phyloP scores from a whole-genome alignment of 768 basidiomycete genomes.

The Hypsizygus marmoreus region DNA sequence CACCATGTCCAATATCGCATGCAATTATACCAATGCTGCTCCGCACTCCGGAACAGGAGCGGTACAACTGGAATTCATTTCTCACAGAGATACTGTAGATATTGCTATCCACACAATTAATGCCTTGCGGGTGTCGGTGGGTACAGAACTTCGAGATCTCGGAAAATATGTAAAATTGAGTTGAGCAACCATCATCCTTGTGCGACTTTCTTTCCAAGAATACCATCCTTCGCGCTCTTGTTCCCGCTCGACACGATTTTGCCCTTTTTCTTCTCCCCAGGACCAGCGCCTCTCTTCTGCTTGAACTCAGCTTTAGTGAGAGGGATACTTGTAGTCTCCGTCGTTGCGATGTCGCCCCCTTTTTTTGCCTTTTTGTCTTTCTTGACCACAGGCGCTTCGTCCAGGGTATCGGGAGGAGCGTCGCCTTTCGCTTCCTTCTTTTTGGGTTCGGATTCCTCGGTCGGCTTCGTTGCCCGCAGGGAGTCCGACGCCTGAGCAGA shows the following conservation, averaged over 20 bases:
- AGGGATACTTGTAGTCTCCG: slow-evolving; percentile 5
- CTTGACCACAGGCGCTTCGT: slow-evolving; percentile 15
- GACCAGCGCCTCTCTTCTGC: slow-evolving; percentile 46
- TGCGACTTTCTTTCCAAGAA: slow-evolving; percentile 56
- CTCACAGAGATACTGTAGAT: no score
- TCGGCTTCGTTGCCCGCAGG: not conserved
- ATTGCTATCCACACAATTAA: no score
- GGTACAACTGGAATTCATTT: no score
- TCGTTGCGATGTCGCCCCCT: slow-evolving; percentile 3
- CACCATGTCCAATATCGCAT: no score
- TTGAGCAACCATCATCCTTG: slow-evolving; percentile 25
- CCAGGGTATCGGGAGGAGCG: slow-evolving; percentile 12
- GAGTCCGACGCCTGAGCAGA: not conserved
- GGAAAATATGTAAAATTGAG: not conserved
- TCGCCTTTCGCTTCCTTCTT: slow-evolving; percentile 17
- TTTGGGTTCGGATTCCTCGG: slow-evolving; percentile 9
- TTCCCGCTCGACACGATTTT: slow-evolving; percentile 37
- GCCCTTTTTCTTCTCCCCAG: slow-evolving; percentile 62
- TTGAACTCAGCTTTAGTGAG: slow-evolving; percentile 51
- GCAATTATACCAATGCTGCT: no score
- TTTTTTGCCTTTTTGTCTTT: slow-evolving; percentile 18
- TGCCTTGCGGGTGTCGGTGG: no score
- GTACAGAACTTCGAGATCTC: no score
- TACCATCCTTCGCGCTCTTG: slow-evolving; percentile 55
- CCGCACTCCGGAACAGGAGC: no score